Evolutionary conservation across 495 filamentous ascomycete species (phyloP), one percentile per base, ranked within the genome.

Genomic region (Penicillium subrubescens): DNA sequence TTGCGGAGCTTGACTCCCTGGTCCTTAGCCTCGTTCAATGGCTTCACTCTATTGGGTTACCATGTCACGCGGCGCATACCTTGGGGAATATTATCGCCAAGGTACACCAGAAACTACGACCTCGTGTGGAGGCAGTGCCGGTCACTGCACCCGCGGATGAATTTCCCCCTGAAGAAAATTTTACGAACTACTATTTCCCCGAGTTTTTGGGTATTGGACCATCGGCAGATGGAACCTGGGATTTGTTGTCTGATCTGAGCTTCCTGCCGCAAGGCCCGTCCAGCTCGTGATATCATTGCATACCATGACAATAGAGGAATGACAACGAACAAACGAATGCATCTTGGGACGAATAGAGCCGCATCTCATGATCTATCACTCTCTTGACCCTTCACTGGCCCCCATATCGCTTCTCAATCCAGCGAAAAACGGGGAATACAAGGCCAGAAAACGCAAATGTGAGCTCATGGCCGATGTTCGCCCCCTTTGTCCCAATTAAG

Each of bases 391-490:
- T 46, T 34, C 44, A 64, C 29, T 17, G 34, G 27, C 65, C 60
- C 33, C 60, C 64, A 59, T 61, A 41, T n/a, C 59, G 60, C 43
- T 67, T 74, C 56, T 74, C 67, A 19, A 65, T n/a, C 63, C 67
- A 71, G 27, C 71, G 66, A 5, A 71, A 61, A 12, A 69, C 2
- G 19, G 69, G 67, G 50, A 74, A 74, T 5, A 41, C 37, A 52
- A 71, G 44, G 0, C 60, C 69, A n/a, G 67, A 74, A 62, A 71
- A 71, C 7, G 59, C 67, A 67, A 69, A 68, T 5, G 75, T 89
- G 37, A 91, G 61, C 78, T 89, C 85, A 72, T 91, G 90, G 0
- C 88, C 89, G 3, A 92, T 75, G 75, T 92, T 90, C 12, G 87
- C 89, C 17, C 89, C 88, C 33, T 33, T 48, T 1, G 67, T 73